A percentile compares a stretch with the other conserved stretches of the same genome.
phyloP scores from a whole-genome alignment of 805 yeast species.

The Pichia occidentalis region DNA sequence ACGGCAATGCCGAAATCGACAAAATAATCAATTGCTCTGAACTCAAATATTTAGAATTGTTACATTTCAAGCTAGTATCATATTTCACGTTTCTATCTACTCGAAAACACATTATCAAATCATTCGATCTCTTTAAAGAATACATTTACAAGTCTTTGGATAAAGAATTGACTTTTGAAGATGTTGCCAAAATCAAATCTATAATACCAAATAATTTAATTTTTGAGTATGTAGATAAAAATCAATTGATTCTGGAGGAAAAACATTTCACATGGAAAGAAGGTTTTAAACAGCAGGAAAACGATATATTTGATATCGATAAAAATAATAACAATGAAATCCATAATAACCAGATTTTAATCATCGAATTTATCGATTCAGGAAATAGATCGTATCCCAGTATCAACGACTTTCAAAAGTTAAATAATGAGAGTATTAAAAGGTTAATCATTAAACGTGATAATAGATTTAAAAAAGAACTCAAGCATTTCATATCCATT shows the following conservation, averaged over 20 bases:
- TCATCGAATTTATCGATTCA: conserved; percentile 72
- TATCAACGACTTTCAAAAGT: conserved; percentile 34
- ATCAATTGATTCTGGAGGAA: conserved; percentile 44
- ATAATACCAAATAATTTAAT: conserved; percentile 64
- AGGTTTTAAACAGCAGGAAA: conserved; percentile 52
- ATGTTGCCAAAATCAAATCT: conserved; percentile 56
- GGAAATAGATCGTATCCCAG: conserved; percentile 39
- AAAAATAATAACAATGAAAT: conserved; percentile 30
- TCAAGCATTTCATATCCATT: conserved; percentile 30
- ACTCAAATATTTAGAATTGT: conserved; percentile 37
- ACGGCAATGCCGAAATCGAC: not conserved
- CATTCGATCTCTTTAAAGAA: conserved; percentile 45
- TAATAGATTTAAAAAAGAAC: conserved; percentile 39
- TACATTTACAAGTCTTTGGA: conserved; percentile 46
- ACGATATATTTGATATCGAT: conserved; percentile 45
- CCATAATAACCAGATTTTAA: conserved; percentile 46
- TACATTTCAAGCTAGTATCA: conserved; percentile 50
- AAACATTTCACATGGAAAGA: conserved; percentile 37
- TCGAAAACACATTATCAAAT: conserved; percentile 53
- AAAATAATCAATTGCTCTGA: conserved; percentile 23
- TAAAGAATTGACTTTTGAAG: conserved; percentile 40
- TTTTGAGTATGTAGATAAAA: conserved; percentile 74
- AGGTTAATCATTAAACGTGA: conserved; percentile 54
- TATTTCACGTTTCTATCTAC: conserved; percentile 57
- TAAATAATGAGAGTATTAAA: conserved; percentile 50